Evolutionary conservation across 768 basidiomycete species (phyloP).

Genomic region (Solioccasus polychromus): DNA sequence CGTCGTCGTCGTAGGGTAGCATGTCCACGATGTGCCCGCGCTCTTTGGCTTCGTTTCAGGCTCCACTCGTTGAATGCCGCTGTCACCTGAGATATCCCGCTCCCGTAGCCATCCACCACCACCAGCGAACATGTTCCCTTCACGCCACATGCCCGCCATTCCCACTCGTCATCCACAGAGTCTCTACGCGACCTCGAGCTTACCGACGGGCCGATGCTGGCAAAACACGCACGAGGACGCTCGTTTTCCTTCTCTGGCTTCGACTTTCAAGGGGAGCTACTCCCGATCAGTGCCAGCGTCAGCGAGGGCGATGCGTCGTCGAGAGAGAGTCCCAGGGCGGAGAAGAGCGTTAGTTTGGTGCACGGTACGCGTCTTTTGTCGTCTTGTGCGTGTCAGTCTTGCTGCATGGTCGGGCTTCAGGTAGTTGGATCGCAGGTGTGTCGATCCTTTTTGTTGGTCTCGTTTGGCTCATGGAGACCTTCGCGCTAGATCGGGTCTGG

Average conservation of each 20-base stretch:
- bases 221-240: conserved; percentile 39
- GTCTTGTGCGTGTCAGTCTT: background rate
- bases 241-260: conserved; percentile 75
- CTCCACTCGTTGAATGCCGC: conserved; percentile 17
- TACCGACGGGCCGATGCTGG: conserved; percentile 53
- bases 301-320: conserved; percentile 60
- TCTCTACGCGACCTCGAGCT: conserved; percentile 80
- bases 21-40: too few relatives aligned
- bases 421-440: conserved; percentile 78
- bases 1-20: too few relatives aligned
- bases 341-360: conserved; percentile 73
- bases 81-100: conserved; percentile 16
- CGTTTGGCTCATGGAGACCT: background rate
- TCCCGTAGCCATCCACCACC: conserved; percentile 14
- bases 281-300: conserved; percentile 75
- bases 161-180: conserved; percentile 36
- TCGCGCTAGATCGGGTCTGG: conserved; percentile 76
- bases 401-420: conserved; percentile 36
- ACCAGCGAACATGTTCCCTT: conserved; percentile 12
- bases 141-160: conserved; percentile 4
- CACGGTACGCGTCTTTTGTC: conserved; percentile 54
- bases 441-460: background rate
- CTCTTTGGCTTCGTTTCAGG: background rate
- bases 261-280: conserved; percentile 72
- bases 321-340: conserved; percentile 51